Evolutionary conservation across 2,329 filamentous ascomycete species (phyloP).

Genomic region (Colletotrichum siamense): DNA sequence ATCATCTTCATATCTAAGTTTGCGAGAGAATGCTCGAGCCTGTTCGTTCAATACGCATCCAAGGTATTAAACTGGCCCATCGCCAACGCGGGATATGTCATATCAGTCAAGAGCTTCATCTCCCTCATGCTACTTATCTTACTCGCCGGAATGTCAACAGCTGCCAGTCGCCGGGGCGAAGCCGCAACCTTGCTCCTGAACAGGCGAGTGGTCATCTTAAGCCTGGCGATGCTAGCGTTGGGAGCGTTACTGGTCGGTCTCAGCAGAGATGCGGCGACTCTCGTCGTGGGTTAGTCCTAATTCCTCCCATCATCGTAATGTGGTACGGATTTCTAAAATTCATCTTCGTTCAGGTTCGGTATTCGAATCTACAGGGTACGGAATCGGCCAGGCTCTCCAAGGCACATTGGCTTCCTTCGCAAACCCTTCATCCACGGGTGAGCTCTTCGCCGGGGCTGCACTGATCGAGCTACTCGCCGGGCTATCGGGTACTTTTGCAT

Average conservation of each 20-base stretch:
- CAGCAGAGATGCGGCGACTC: background rate
- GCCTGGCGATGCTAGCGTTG: background rate
- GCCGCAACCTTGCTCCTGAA: background rate
- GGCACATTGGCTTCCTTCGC: background rate
- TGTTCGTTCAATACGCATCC: background rate
- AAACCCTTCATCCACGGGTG: background rate
- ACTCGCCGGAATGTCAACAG: background rate
- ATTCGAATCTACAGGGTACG: background rate
- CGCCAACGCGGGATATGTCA: background rate
- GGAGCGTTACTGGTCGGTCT: background rate
- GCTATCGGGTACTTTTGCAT: background rate
- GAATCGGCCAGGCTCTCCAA: background rate
- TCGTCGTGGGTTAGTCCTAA: background rate
- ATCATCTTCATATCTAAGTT: background rate
- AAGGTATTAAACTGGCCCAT: background rate
- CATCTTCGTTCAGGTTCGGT: background rate
- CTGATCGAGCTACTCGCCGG: background rate
- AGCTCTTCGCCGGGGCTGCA: background rate
- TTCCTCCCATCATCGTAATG: background rate
- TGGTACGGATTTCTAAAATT: accelerated
- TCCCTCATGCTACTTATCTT: background rate
- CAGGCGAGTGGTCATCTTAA: background rate
- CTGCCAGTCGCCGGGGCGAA: background rate
- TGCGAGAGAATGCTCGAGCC: background rate
- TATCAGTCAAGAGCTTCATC: background rate